Base-by-base conservation (phyloP, 306 rosid species). In the Glycine soja region DNA sequence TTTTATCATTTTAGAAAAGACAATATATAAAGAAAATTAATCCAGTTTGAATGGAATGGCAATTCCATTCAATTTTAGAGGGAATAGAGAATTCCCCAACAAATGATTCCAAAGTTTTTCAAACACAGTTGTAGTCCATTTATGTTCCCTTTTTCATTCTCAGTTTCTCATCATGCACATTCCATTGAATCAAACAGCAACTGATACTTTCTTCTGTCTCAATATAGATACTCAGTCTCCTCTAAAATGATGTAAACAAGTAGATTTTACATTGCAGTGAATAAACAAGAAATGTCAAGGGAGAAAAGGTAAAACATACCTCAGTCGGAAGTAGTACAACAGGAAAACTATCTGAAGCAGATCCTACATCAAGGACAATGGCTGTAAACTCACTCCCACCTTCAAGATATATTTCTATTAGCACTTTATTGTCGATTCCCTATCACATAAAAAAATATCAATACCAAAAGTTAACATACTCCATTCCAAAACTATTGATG, bases 351-450 rank as follows among this genome's bases (percentile, higher is more conserved):
- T 92, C 88, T 72, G 81, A 83, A 86, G 90, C 93, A 79, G 92
- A 87, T 79, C 97, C 97, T 32, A 95, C 97, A 77, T 92, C 99
- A 79, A 95, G 97, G 81, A 95, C 92, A 78, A 95, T 93, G 70
- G 97, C 94, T 5, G 99, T 95, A 88, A 95, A 95, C 84, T 95
- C 99, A 86, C 91, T 91, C 75, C 99, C 99, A 83, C 94, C 97
- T 85, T 95, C 94, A 83, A 95, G 95, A 87, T 91, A 95, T 82
- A 89, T 83, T 91, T 95, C 99, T 66, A 95, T 75, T 10, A 95
- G 87, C 83, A 92, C 97, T 86, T 88, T 92, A 81, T 84, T 86
- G 78, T 93, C 99, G 79, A 95, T 91, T 72, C 93, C 97, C 99
- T 95, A 65, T 78, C 51, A 80, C 66, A 87, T 67, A 69, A 83